Evolutionary conservation across 192 early-diverging fungal species (phyloP).

Genomic region (Entophlyctis helioformis): DNA sequence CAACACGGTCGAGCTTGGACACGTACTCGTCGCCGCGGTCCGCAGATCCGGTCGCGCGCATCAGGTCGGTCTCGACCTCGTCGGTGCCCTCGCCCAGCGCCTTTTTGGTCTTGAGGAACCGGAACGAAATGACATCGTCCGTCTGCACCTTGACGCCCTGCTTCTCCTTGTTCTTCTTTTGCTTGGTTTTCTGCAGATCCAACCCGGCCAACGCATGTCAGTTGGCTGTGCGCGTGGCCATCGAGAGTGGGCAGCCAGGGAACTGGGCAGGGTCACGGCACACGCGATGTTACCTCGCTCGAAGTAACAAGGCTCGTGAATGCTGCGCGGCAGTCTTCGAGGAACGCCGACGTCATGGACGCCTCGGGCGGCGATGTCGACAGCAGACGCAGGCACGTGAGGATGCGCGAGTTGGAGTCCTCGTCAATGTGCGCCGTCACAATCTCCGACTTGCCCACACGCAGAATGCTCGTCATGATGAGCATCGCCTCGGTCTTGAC

Average conservation of each 20-base stretch:
- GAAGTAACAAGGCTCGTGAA: slow-evolving; percentile 57
- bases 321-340: slow-evolving; percentile 45
- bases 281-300: slow-evolving; percentile 60
- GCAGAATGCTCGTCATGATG: slow-evolving; percentile 92
- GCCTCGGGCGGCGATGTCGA: slow-evolving; percentile 9
- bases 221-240: too few species aligned
- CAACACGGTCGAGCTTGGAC: slow-evolving; percentile 86
- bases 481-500: slow-evolving; percentile 95
- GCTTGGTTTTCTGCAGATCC: slow-evolving; percentile 49
- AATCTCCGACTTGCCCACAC: slow-evolving; percentile 83
- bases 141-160: slow-evolving; percentile 59
- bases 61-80: slow-evolving; percentile 76
- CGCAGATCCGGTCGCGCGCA: slow-evolving; percentile 66
- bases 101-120: slow-evolving; percentile 71
- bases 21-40: slow-evolving; percentile 61
- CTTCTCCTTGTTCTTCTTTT: slow-evolving; percentile 48
- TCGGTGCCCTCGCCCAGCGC: slow-evolving; percentile 46
- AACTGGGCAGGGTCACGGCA: too few species aligned
- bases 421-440: slow-evolving; percentile 85
- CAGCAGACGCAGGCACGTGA: slow-evolving; percentile 57
- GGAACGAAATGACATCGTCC: slow-evolving; percentile 81
- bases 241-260: too few species aligned
- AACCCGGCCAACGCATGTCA: too few species aligned
- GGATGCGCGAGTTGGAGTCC: slow-evolving; percentile 88
- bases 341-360: slow-evolving; percentile 17